Base-by-base conservation (phyloP, 345 rosid species). In the Schrenkiella parvula region DNA sequence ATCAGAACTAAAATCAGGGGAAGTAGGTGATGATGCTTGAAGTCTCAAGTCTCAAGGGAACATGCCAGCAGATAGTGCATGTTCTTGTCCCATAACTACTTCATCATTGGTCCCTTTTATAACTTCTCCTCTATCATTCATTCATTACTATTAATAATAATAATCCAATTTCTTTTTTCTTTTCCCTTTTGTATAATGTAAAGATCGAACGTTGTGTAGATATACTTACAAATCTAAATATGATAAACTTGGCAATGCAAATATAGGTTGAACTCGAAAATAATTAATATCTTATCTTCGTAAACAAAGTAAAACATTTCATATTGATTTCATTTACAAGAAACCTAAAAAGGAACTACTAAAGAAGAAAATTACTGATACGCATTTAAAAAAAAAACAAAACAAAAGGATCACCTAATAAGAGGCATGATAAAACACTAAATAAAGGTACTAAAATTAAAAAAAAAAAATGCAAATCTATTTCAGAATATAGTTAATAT, bases 361-460 rank as follows among this genome's bases (percentile, higher is more conserved):
- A 61, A 14, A 56, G 9, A 54, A 48, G 43, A 68, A 60, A 32
- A 68, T 51, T 60, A 52, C 74, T 32, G 38, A 57, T 21, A 58
- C 14, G 29, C 71, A 44, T 56, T 18, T 2, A 4, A 14, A 3
- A 15, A 4, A 18, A 10, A 18, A 39, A 12, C n/a, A n/a, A n/a
- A n/a, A n/a, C n/a, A n/a, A n/a, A n/a, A n/a, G n/a, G 46, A 58
- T 70, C 66, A 83, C 81, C 79, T 79, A 73, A 84, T 80, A 61
- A 39, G 80, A 77, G 78, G 47, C 50, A 65, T 47, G 46, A 52
- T 62, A 61, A 74, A 66, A 66, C 70, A 80, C 64, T 72, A 47
- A 34, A 34, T 17, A 48, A 57, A 41, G 41, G 54, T 14, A 58
- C 56, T 50, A 61, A 41, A 34, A 5, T 8, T 32, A 5, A 32